A percentile compares a stretch with the other conserved stretches of the same genome.
phyloP scores from a whole-genome alignment of 768 basidiomycete genomes.

The Suillus subalutaceus region DNA sequence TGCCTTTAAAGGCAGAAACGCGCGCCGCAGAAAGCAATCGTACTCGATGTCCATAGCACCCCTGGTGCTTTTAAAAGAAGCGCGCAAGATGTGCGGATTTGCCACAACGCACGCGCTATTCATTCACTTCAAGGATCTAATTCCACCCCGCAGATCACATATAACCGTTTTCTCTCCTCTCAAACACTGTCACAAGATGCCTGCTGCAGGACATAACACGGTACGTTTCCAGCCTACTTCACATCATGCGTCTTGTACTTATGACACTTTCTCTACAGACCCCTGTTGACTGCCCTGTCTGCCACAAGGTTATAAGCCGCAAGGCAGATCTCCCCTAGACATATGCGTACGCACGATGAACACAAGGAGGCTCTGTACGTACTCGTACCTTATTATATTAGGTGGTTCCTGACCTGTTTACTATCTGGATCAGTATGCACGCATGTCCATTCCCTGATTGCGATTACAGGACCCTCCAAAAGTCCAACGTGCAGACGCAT shows the following conservation, averaged over 20 bases:
- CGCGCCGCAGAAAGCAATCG: constrained; percentile 31
- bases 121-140: constrained; percentile 1
- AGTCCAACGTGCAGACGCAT: constrained; percentile 30
- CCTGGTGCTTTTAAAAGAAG: constrained; percentile 26
- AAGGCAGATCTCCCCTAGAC: constrained; percentile 30
- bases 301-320: constrained; percentile 22
- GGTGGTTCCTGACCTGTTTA: not conserved
- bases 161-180: not conserved
- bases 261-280: constrained; percentile 11
- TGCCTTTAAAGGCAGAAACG: constrained; percentile 19
- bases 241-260: not conserved
- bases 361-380: constrained; percentile 31
- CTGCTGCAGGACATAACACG: not conserved
- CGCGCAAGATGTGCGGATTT: constrained; percentile 11
- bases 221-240: not conserved
- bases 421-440: constrained; percentile 24
- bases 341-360: constrained; percentile 26
- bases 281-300: constrained; percentile 17
- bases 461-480: constrained; percentile 25
- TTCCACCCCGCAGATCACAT: not conserved
- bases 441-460: constrained; percentile 26
- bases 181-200: not conserved
- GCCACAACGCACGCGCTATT: constrained; percentile 3
- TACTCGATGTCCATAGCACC: constrained; percentile 19
- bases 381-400: not conserved